phyloP scores from a whole-genome alignment of 805 yeast genomes.

The Suhomyces sp. region DNA sequence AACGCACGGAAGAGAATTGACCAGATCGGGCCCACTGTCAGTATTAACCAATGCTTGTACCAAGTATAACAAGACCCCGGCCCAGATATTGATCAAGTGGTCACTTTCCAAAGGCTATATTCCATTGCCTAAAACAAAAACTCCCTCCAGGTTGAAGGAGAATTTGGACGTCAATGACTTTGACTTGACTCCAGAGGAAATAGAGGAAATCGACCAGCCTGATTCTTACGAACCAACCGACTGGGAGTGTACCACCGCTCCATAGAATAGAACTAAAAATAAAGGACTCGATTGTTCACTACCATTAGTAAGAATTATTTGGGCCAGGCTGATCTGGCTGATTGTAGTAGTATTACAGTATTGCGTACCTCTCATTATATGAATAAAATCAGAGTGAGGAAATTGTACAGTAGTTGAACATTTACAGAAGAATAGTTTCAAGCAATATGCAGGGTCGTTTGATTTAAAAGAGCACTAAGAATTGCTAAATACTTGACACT shows the following conservation, averaged over 20 bases:
- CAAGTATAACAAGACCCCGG: slow-evolving; percentile 41
- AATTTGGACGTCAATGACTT: slow-evolving; percentile 27
- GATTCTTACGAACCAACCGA: slow-evolving; percentile 68
- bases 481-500: too few relatives aligned
- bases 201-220: slow-evolving; percentile 27
- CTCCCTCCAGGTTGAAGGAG: slow-evolving; percentile 20
- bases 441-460: too few relatives aligned
- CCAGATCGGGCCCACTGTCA: slow-evolving; percentile 22
- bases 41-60: slow-evolving; percentile 28
- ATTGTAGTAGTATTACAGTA: too few relatives aligned
- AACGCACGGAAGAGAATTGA: slow-evolving; percentile 33
- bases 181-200: slow-evolving; percentile 26
- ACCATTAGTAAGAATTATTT: too few relatives aligned
- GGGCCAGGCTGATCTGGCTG: too few relatives aligned
- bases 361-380: too few relatives aligned
- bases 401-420: too few relatives aligned
- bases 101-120: slow-evolving; percentile 46
- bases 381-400: too few relatives aligned
- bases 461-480: too few relatives aligned
- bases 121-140: slow-evolving; percentile 35
- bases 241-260: slow-evolving; percentile 66
- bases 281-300: too few relatives aligned
- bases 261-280: too few relatives aligned
- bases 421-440: too few relatives aligned
- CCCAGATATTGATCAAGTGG: slow-evolving; percentile 51